These are phyloP conservation scores for Kwoniella bestiolae DNA, from an alignment of 768 basidiomycete species.

Conservation along the genomic window DNA sequence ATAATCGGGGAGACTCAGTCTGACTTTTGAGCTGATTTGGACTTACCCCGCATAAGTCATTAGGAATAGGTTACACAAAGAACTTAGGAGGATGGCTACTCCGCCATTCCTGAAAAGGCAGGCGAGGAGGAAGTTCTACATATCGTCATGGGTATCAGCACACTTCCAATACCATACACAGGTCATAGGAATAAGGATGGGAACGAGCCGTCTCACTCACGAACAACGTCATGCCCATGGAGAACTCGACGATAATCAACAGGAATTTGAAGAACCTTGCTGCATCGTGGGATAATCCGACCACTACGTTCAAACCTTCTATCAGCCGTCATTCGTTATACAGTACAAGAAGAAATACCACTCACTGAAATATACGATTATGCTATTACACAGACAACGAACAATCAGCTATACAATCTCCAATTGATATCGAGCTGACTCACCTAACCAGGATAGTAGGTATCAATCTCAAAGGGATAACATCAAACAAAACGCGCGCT, in stretches of 20 bases:
- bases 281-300: conserved; percentile 77
- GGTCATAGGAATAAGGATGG: too few species aligned
- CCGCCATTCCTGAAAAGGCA: conserved; percentile 82
- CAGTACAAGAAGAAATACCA: neutral
- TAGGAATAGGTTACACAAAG: conserved; percentile 60
- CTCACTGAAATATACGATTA: conserved; percentile 63
- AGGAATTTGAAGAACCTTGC: conserved; percentile 93
- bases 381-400: too few species aligned
- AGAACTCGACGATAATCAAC: conserved; percentile 82
- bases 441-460: conserved; percentile 80
- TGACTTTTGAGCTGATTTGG: neutral
- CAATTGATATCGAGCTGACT: neutral
- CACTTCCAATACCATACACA: too few species aligned
- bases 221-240: conserved; percentile 81
- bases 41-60: conserved; percentile 59
- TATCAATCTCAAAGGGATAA: conserved; percentile 82
- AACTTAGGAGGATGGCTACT: conserved; percentile 85
- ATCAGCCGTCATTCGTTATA: too few species aligned
- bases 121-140: conserved; percentile 90
- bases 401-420: too few species aligned
- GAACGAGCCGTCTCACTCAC: conserved; percentile 61
- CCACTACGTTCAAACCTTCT: conserved; percentile 64
- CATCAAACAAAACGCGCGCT: conserved; percentile 85
- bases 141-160: too few species aligned
- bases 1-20: neutral